Base-by-base conservation (phyloP, 2,329 filamentous ascomycete genomes). In the Canariomyces notabilis region DNA sequence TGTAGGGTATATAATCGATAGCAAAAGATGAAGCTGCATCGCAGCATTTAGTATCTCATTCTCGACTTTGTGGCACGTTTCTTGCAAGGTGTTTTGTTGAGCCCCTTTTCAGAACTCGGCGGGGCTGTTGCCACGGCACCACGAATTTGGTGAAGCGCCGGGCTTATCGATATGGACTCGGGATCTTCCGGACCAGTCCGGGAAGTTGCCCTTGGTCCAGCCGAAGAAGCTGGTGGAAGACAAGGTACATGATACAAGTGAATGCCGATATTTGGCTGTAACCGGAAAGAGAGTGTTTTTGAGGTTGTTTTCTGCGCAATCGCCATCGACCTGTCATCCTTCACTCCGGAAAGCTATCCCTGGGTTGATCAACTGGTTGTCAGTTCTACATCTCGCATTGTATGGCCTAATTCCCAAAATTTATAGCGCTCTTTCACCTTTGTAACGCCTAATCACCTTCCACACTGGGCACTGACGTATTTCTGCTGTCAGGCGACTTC, bases 401-500 rank as follows among this genome's bases (percentile, higher is more conserved):
- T 12, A 32, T 29, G 39, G 42, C 38, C 31, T 35, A 37, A 42
- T 35, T 20, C 12, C 35, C 20, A 41, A 39, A 32, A 4, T 29
- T 29, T 29, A n/a, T 29, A 3, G 26, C 8, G 7, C n/a, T n/a
- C n/a, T 40, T 44, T 32, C 19, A 21, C 36, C 21, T 15, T 20
- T 16, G 11, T 23, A 16, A 35, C 19, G n/a, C 36, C 31, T 19
- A 19, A 44, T 39, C 41, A 43, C 41, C 37, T 40, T 34, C 49
- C 35, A 9, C 42, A 38, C 36, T 46, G 19, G 37, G 50, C 26
- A 21, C n/a, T 43, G 36, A n/a, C 37, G 31, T 38, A 37, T 15
- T 36, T 20, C 36, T 31, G 44, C 37, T 18, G 40, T 49, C 46
- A 37, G 43, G 33, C 47, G 43, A 42, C 34, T 47, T 50, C 33